Base-by-base conservation (phyloP, 805 yeast genomes). In the Ogataea naganishii region DNA sequence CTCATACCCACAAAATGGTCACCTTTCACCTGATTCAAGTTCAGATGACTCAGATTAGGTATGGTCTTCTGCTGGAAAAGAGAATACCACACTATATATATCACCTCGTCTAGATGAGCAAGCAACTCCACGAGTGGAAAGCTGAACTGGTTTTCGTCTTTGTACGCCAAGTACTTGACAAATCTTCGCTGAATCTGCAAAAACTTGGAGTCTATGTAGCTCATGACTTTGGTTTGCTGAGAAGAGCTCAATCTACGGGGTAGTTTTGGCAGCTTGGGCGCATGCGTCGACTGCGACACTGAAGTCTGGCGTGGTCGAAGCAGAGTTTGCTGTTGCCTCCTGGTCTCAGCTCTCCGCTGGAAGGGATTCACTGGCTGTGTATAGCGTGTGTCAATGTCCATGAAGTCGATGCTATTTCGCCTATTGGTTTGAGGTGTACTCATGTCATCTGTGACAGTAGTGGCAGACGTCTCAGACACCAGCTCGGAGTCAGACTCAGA, bases 41-140 rank as follows among this genome's bases (percentile, higher is more conserved):
- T 48, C 3, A 34, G 20, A 26, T 53, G 60, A 19, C 46, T 40
- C 4, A 53, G 27, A 16, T 32, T 33, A 3, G 60, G 60, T 4
- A 54, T 40, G 2, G 39, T 41, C 18, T 50, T 44, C n/a, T 46
- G 29, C 16, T 51, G 48, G 20, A 51, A 47, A 1, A 79, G 59
- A 1, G 85, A 74, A 32, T 65, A 67, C 83, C 84, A 77, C 5
- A 81, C 52, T 23, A 82, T 58, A 27, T 67, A 72, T 4, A 78
- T 41, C 2, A 80, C 48, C 6, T 57, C 51, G 22, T 60, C 58
- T 16, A 78, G 43, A 24, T 75, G 81, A 1, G 31, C 38, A 1
- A 71, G 35, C 6, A 77, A 48, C 4, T 61, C 53, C 1, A 39
- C 28, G 23, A 62, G 31, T 5, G 44, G 31, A 20, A 41, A 37